Evolutionary conservation across 2,329 filamentous ascomycete genomes (phyloP).

Genomic region (Mycogone perniciosa): DNA sequence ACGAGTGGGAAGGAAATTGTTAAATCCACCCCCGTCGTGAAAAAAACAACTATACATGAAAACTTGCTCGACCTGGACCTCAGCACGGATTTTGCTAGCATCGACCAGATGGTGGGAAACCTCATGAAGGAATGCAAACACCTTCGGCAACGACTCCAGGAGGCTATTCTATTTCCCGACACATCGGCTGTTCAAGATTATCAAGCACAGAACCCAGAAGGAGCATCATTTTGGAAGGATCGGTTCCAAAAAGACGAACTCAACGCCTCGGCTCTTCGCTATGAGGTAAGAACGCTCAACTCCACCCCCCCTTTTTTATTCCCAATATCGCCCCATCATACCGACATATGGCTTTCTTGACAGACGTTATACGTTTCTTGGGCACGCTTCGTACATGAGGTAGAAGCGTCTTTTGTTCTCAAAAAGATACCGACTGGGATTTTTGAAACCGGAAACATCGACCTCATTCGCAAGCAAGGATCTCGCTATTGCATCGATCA

Average conservation of each 20-base stretch:
- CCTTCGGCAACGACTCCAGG: conserved; percentile 13
- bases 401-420: too few relatives aligned
- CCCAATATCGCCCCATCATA: too few relatives aligned
- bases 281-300: conserved; percentile 9
- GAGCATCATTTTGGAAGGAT: conserved; percentile 14
- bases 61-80: conserved; percentile 9
- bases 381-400: too few relatives aligned
- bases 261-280: conserved; percentile 11
- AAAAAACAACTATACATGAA: conserved; percentile 1
- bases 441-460: too few relatives aligned
- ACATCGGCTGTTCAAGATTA: conserved; percentile 12
- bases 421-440: too few relatives aligned
- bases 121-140: conserved; percentile 13
- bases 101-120: conserved; percentile 11
- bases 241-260: conserved; percentile 12
- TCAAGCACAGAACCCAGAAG: conserved; percentile 12
- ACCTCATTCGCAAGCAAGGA: too few relatives aligned
- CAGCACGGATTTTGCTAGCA: conserved; percentile 13
- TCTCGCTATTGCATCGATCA: too few relatives aligned
- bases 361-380: too few relatives aligned
- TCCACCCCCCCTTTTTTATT: too few relatives aligned
- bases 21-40: conserved; percentile 1
- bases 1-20: conserved; percentile 8
- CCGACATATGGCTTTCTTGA: too few relatives aligned
- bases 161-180: conserved; percentile 9